These are phyloP conservation scores for Trichosporon coremiiforme DNA, from an alignment of 1,284 basidiomycete species.

Conservation along the genomic window DNA sequence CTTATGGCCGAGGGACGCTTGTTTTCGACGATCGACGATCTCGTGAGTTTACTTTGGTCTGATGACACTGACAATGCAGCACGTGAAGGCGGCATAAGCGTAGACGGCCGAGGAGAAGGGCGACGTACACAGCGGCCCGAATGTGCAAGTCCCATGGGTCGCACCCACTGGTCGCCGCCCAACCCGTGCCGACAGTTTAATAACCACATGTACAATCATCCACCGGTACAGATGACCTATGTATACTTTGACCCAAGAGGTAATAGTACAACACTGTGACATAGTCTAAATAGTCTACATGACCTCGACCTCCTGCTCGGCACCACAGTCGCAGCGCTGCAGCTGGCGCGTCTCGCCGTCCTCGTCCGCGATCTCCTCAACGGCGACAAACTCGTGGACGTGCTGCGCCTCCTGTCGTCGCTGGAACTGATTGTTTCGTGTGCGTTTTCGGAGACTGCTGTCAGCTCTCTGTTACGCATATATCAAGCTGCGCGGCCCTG, in stretches of 20 bases:
- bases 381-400: constrained; percentile 73
- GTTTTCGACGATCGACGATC: constrained; percentile 69
- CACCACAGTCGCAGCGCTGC: constrained; percentile 85
- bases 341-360: constrained; percentile 38
- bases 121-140: not conserved
- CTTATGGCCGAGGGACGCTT: constrained; percentile 70
- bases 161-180: not conserved
- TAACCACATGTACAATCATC: constrained; percentile 17
- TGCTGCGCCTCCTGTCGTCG: constrained; percentile 82
- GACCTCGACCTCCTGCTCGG: constrained; percentile 81
- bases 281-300: constrained; percentile 57
- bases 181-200: not conserved
- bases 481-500: no score
- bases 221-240: constrained; percentile 5
- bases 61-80: constrained; percentile 29
- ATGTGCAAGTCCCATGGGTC: not conserved
- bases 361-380: constrained; percentile 62
- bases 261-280: constrained; percentile 12
- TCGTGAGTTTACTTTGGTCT: constrained; percentile 39
- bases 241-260: not conserved
- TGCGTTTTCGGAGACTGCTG: constrained; percentile 68
- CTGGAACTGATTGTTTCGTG: constrained; percentile 88
- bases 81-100: constrained; percentile 39
- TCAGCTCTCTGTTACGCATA: no score
- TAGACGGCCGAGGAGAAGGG: not conserved